Evolutionary conservation across 2,329 filamentous ascomycete species (phyloP).

Genomic region (Sphaerulina populicola): DNA sequence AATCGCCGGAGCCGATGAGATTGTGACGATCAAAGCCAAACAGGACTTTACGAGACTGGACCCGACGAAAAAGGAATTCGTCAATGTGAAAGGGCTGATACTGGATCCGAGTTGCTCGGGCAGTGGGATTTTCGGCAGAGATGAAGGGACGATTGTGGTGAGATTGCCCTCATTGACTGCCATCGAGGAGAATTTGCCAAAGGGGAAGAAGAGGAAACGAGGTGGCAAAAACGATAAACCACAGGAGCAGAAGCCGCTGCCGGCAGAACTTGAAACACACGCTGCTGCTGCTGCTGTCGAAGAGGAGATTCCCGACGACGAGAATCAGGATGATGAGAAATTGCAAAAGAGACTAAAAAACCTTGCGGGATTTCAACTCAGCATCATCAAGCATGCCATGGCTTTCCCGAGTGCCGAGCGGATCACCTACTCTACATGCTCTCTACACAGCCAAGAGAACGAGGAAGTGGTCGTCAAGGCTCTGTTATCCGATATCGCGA

Average conservation of each 20-base stretch:
- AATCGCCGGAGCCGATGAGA: constrained; percentile 59
- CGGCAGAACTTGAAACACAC: not conserved
- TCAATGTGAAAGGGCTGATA: constrained; percentile 68
- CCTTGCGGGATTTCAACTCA: constrained; percentile 72
- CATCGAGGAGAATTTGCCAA: constrained; percentile 5
- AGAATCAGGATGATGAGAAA: constrained; percentile 44
- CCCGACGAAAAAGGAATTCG: constrained; percentile 53
- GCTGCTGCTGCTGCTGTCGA: constrained; percentile 3
- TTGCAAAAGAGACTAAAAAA: constrained; percentile 59
- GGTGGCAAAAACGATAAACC: constrained; percentile 4
- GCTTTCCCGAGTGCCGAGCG: constrained; percentile 64
- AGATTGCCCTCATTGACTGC: constrained; percentile 46
- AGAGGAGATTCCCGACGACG: constrained; percentile 29
- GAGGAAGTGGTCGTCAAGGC: constrained; percentile 72
- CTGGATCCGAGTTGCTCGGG: constrained; percentile 94
- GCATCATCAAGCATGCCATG: constrained; percentile 75
- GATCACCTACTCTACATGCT: constrained; percentile 92
- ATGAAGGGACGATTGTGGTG: constrained; percentile 60
- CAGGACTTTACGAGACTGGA: constrained; percentile 77
- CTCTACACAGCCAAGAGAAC: constrained; percentile 78
- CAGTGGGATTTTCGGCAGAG: constrained; percentile 84
- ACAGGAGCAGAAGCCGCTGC: constrained; percentile 5
- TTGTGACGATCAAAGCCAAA: constrained; percentile 61
- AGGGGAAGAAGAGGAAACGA: constrained; percentile 31
- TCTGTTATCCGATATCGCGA: constrained; percentile 59